Evolutionary conservation across 129 eudicot genomes (phyloP).

Genomic region (Calendula officinalis): DNA sequence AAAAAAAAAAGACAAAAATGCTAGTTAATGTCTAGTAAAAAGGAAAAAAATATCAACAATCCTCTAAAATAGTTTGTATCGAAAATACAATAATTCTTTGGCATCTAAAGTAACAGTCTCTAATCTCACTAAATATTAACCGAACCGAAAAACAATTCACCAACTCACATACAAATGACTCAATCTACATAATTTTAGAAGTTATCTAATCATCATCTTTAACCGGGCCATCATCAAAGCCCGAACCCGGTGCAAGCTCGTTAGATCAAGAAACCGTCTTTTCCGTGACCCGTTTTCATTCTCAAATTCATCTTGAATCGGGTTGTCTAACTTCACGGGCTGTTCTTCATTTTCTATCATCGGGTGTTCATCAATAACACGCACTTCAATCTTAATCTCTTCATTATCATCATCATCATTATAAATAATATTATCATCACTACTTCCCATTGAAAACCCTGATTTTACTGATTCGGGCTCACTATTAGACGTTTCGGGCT

Average conservation of each 20-base stretch:
- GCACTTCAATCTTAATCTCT: slow-evolving; percentile 42
- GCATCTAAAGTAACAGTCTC: slow-evolving; percentile 26
- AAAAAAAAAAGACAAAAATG: no score
- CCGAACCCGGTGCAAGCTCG: slow-evolving; percentile 95
- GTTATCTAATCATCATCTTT: slow-evolving; percentile 62
- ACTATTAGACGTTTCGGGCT: slow-evolving; percentile 49
- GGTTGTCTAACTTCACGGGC: slow-evolving; percentile 39
- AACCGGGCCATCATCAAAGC: slow-evolving; percentile 80
- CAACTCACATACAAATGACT: slow-evolving; percentile 34
- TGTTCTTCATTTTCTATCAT: slow-evolving; percentile 41
- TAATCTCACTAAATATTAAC: slow-evolving; percentile 28
- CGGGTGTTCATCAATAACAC: slow-evolving; percentile 35
- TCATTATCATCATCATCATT: slow-evolving; percentile 41
- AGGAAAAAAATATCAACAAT: slow-evolving; percentile 13
- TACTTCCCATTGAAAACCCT: slow-evolving; percentile 54
- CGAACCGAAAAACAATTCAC: slow-evolving; percentile 41
- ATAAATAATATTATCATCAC: slow-evolving; percentile 47
- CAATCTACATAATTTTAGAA: slow-evolving; percentile 34
- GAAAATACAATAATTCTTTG: slow-evolving; percentile 14
- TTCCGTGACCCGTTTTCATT: slow-evolving; percentile 44
- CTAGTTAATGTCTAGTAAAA: no score
- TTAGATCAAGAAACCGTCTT: slow-evolving; percentile 88
- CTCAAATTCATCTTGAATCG: slow-evolving; percentile 49
- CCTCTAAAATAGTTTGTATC: slow-evolving; percentile 7
- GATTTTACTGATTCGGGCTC: slow-evolving; percentile 43